These are phyloP conservation scores for Nephelium lappaceum DNA, from an alignment of 345 rosid genomes.

Conservation along the genomic window DNA sequence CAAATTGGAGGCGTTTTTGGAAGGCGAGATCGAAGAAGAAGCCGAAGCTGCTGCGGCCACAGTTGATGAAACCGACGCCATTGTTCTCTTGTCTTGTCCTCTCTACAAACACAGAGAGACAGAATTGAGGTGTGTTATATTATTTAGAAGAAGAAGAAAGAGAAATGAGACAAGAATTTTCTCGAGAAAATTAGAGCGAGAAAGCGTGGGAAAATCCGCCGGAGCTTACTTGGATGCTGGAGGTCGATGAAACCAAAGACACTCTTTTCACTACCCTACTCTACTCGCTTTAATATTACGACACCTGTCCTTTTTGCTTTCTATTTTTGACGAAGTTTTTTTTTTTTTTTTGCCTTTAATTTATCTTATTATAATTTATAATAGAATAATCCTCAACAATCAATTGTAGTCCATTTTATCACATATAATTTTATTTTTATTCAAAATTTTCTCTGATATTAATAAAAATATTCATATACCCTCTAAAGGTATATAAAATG, in stretches of 20 bases:
- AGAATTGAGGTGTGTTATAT: background rate
- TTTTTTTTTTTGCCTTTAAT: too few species aligned
- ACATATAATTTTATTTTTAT: too few species aligned
- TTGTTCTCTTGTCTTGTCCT: constrained; percentile 24
- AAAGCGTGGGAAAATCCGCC: background rate
- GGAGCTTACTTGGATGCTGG: constrained; percentile 3
- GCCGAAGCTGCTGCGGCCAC: constrained; percentile 22
- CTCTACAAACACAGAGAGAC: background rate
- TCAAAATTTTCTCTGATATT: too few species aligned
- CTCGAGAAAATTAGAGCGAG: background rate
- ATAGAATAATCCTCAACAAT: too few species aligned
- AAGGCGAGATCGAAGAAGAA: constrained; percentile 38
- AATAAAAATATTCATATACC: too few species aligned
- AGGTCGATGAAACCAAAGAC: constrained; percentile 50
- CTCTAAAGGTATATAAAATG: too few species aligned
- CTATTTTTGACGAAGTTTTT: background rate
- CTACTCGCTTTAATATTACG: background rate
- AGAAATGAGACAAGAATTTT: background rate
- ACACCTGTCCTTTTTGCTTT: constrained; percentile 4
- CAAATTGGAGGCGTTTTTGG: constrained; percentile 36
- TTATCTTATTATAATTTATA: too few species aligned
- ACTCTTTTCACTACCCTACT: background rate
- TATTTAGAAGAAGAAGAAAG: background rate
- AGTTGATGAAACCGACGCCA: constrained; percentile 43
- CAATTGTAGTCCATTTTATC: too few species aligned